These are phyloP conservation scores for Hirsutella minnesotensis DNA, from an alignment of 2,329 filamentous ascomycete genomes.

Conservation along the genomic window DNA sequence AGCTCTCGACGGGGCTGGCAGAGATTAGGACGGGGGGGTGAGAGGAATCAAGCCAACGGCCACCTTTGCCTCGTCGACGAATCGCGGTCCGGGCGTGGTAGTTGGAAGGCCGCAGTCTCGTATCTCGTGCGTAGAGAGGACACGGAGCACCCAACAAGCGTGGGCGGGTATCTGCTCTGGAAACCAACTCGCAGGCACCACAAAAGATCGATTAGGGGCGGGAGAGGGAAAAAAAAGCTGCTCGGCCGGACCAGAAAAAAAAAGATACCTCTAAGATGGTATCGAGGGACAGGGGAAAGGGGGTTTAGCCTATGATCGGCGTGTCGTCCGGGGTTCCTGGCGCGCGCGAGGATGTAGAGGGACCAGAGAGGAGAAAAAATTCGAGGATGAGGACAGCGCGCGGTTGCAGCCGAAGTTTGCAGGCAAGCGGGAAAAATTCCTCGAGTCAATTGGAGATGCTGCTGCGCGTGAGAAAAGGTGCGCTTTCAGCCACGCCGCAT, in stretches of 20 bases:
- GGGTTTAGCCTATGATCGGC: neutral
- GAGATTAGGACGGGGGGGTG: neutral
- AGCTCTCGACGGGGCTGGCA: neutral
- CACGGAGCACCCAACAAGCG: neutral
- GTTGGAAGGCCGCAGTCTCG: too few species aligned
- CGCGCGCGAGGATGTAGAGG: too few species aligned
- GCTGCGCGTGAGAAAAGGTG: neutral
- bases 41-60: too few species aligned
- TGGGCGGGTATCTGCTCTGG: neutral
- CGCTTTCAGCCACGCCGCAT: neutral
- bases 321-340: too few species aligned
- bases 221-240: neutral
- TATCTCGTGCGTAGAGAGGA: neutral
- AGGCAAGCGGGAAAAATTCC: neutral
- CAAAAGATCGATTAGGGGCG: neutral
- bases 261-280: neutral
- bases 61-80: neutral
- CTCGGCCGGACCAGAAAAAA: neutral
- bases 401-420: neutral
- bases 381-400: neutral
- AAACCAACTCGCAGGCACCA: neutral
- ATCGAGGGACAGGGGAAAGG: neutral
- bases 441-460: constrained; percentile 1
- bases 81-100: neutral
- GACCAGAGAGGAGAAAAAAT: neutral